Conservation (phyloP, 768 basidiomycete genomes). For the Macrolepiota albuminosa region DNA sequence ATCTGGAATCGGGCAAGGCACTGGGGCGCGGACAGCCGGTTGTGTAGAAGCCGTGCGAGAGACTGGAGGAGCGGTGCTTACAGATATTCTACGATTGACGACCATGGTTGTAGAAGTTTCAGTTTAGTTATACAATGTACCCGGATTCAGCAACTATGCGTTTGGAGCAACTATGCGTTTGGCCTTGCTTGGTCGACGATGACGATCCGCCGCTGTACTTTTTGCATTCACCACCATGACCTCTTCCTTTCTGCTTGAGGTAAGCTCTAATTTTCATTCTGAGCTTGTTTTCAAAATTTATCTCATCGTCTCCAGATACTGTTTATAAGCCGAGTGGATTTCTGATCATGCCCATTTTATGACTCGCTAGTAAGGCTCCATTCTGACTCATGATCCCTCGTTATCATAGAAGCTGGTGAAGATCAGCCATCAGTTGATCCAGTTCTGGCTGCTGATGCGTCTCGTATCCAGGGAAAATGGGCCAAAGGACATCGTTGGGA, state of each 20-base stretch:
- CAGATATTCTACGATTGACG: conserved; percentile 58
- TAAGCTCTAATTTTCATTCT: conserved; percentile 18
- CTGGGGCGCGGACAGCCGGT: conserved; percentile 25
- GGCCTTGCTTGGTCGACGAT: neutral
- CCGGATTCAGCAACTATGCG: neutral
- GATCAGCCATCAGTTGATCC: conserved; percentile 74
- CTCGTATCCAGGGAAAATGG: conserved; percentile 85
- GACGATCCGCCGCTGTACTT: neutral
- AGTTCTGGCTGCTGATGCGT: neutral
- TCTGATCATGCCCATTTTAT: neutral
- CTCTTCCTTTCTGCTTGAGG: conserved; percentile 72
- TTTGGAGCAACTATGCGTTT: too few relatives aligned
- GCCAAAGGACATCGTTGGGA: conserved; percentile 98
- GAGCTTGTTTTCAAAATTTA: neutral
- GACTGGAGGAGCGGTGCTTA: conserved; percentile 39
- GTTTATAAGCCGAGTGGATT: conserved; percentile 4
- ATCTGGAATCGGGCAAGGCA: conserved; percentile 16
- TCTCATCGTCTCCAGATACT: conserved; percentile 29
- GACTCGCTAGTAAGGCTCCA: conserved; percentile 28
- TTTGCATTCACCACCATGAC: conserved; percentile 29
- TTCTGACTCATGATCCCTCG: neutral
- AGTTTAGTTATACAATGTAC: neutral
- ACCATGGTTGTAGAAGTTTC: conserved; percentile 39
- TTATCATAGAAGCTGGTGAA: conserved; percentile 75
- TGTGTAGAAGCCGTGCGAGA: conserved; percentile 54